phyloP scores from a whole-genome alignment of 371 early-diverging fungal species.

The Fennellomyces sp. region DNA sequence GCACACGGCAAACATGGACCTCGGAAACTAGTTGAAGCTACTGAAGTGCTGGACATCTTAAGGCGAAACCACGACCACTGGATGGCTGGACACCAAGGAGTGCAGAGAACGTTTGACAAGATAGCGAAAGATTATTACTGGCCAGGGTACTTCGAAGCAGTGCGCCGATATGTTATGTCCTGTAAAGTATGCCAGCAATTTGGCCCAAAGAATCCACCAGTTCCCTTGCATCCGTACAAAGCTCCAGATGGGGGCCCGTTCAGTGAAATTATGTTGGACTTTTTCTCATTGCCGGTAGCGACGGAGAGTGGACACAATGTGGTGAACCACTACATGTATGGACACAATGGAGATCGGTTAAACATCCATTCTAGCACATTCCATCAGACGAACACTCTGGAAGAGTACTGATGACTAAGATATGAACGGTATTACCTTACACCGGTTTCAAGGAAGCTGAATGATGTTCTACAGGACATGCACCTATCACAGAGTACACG shows the following conservation, averaged over 20 bases:
- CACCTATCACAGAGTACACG: no score
- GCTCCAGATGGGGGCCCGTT: not conserved
- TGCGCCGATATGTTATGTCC: not conserved
- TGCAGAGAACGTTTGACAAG: not conserved
- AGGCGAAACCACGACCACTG: not conserved
- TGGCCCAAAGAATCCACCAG: not conserved
- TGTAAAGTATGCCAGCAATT: not conserved
- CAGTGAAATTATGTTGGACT: not conserved
- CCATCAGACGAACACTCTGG: no score
- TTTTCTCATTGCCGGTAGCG: not conserved
- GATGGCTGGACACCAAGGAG: not conserved
- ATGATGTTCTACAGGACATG: no score
- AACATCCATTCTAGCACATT: no score
- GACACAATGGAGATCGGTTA: no score
- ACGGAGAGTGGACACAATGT: no score
- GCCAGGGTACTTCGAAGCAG: not conserved
- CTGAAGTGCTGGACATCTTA: not conserved
- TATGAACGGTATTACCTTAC: no score
- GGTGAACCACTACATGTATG: no score
- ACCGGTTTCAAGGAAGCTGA: no score
- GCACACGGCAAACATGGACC: no score
- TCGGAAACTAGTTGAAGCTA: not conserved
- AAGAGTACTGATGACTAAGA: no score
- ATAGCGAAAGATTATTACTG: not conserved
- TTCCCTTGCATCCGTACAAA: not conserved